These are phyloP conservation scores for Austroboletus eburneus DNA, from an alignment of 768 basidiomycete species.

Conservation along the genomic window DNA sequence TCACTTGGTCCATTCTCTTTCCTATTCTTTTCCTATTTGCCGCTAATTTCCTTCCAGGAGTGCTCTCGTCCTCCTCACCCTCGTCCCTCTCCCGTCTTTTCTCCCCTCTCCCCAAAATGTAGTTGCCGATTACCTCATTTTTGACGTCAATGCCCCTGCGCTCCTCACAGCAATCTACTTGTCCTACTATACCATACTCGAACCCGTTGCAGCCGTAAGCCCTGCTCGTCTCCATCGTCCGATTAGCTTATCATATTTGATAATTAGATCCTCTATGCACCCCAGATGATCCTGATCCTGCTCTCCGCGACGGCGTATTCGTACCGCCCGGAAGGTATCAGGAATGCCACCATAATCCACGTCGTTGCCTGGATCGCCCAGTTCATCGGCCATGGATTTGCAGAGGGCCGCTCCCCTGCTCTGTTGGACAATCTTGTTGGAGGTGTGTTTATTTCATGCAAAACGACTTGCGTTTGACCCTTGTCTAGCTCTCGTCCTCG, in stretches of 20 bases:
- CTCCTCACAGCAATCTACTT: conserved; percentile 57
- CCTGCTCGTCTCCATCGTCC: background rate
- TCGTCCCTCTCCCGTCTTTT: conserved; percentile 48
- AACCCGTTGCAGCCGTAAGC: conserved; percentile 82
- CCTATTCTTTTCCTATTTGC: conserved; percentile 11
- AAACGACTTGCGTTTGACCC: background rate
- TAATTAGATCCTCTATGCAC: conserved; percentile 74
- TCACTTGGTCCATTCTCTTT: conserved; percentile 66
- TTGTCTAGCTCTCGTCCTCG: conserved; percentile 73
- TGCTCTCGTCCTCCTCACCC: conserved; percentile 47
- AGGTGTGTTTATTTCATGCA: conserved; percentile 43
- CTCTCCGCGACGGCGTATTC: conserved; percentile 71
- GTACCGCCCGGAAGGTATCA: conserved; percentile 46
- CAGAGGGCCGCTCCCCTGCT: conserved; percentile 86
- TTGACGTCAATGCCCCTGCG: conserved; percentile 67
- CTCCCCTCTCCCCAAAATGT: conserved; percentile 50
- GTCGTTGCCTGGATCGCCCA: conserved; percentile 81
- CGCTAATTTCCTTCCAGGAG: conserved; percentile 45
- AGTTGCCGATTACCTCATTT: conserved; percentile 58
- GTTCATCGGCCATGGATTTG: conserved; percentile 84
- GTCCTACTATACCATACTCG: conserved; percentile 75
- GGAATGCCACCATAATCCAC: conserved; percentile 55
- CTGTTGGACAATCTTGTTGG: conserved; percentile 85
- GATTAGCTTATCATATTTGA: background rate
- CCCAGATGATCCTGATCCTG: conserved; percentile 59